These are phyloP conservation scores for Yamadazyma spencermartinsiae DNA, from an alignment of 1,139 yeast genomes.

Conservation along the genomic window DNA sequence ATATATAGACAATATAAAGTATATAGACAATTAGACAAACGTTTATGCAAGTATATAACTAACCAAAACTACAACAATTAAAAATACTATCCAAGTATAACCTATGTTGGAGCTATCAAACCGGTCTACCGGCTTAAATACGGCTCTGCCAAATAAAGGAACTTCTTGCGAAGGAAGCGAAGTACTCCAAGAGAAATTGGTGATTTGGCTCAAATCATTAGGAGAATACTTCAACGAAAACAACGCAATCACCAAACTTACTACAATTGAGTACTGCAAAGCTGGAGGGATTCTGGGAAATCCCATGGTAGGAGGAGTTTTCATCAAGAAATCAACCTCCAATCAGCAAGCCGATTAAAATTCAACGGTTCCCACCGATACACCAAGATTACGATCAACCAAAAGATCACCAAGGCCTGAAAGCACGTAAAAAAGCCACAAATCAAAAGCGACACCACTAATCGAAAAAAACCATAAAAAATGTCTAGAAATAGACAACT, in stretches of 20 bases:
- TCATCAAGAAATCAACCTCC: conserved; percentile 7
- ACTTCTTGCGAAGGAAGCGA: background rate
- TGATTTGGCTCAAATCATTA: conserved; percentile 5
- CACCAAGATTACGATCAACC: conserved; percentile 5
- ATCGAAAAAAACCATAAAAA: conserved; percentile 14
- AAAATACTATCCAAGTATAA: conserved; percentile 19
- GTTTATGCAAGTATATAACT: conserved; percentile 42
- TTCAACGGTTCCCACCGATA: conserved; percentile 14
- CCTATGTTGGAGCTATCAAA: conserved; percentile 23
- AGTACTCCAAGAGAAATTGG: background rate
- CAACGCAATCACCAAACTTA: conserved; percentile 4
- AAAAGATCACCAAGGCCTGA: conserved; percentile 10
- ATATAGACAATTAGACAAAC: conserved; percentile 2
- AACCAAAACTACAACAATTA: conserved; percentile 4
- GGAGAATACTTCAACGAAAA: conserved; percentile 9
- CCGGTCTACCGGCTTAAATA: conserved; percentile 24
- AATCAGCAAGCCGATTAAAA: conserved; percentile 5
- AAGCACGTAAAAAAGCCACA: conserved; percentile 9
- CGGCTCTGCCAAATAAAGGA: conserved; percentile 18
- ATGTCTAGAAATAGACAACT: conserved; percentile 14
- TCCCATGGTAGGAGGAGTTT: background rate
- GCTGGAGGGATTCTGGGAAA: background rate
- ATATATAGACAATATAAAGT: background rate
- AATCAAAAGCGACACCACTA: conserved; percentile 10
- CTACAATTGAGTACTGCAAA: conserved; percentile 4